phyloP scores from a whole-genome alignment of 345 rosid species.

The Citrus cavaleriei region DNA sequence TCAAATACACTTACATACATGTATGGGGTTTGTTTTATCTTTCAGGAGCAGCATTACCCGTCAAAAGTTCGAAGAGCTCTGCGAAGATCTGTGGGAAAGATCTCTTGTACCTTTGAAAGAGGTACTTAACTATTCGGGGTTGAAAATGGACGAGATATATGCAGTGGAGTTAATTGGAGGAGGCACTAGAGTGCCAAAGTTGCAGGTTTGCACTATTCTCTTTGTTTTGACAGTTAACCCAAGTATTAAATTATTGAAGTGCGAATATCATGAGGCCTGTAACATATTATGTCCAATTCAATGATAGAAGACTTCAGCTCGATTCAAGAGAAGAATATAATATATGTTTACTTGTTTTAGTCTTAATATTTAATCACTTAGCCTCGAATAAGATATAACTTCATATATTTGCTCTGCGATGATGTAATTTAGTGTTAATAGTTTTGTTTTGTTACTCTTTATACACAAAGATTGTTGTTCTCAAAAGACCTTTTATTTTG shows the following conservation, averaged over 20 bases:
- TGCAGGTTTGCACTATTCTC: conserved; percentile 63
- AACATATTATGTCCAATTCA: neutral
- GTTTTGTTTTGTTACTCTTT: neutral
- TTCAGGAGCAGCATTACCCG: conserved; percentile 92
- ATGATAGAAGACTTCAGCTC: neutral
- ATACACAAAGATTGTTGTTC: neutral
- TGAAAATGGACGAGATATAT: conserved; percentile 69
- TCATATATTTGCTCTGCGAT: neutral
- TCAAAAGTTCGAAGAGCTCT: conserved; percentile 95
- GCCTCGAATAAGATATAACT: neutral
- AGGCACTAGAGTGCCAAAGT: conserved; percentile 97
- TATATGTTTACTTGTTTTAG: neutral
- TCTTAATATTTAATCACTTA: neutral
- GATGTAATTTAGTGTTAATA: neutral
- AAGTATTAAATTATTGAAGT: neutral
- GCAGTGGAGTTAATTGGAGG: conserved; percentile 98
- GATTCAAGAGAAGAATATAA: neutral
- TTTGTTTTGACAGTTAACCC: conserved; percentile 2
- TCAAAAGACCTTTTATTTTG: neutral
- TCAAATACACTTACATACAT: conserved; percentile 3
- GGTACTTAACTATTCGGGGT: conserved; percentile 69
- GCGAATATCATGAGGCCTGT: neutral
- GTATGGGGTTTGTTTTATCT: conserved; percentile 13
- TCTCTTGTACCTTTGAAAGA: conserved; percentile 78
- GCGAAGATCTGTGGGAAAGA: conserved; percentile 91